Evolutionary conservation across 768 basidiomycete genomes (phyloP).

Genomic region (Suillus bovinus): DNA sequence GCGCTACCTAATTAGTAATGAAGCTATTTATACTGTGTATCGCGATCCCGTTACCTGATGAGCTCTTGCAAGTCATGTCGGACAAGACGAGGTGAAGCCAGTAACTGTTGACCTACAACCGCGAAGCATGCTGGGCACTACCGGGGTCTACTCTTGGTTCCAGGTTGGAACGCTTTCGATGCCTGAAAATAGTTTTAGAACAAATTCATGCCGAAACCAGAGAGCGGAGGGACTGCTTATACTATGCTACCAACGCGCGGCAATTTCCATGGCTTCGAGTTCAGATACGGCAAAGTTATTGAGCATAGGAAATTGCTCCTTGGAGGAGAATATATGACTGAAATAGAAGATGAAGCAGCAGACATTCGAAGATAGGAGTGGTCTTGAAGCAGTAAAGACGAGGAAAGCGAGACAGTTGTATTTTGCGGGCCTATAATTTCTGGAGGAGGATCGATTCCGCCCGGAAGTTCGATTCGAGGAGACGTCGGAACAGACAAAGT

Average conservation of each 20-base stretch:
- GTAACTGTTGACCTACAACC: background rate
- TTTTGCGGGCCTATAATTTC: background rate
- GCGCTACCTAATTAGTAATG: background rate
- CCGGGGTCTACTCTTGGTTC: background rate
- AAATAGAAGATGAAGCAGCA: background rate
- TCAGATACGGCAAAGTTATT: background rate
- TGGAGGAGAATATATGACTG: background rate
- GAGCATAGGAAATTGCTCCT: background rate
- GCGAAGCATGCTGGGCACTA: background rate
- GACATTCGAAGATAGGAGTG: background rate
- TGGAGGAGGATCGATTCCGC: background rate
- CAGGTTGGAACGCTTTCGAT: background rate
- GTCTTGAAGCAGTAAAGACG: background rate
- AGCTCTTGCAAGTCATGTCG: background rate
- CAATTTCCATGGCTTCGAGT: background rate
- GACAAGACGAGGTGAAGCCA: background rate
- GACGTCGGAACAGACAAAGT: background rate
- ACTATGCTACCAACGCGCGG: background rate
- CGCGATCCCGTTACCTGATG: background rate
- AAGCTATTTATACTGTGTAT: background rate
- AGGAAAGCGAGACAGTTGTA: background rate
- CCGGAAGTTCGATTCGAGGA: background rate
- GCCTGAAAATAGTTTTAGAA: background rate
- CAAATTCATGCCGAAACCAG: background rate
- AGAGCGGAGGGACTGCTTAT: background rate